Percentiles rank a stretch among this genome's conserved stretches.
These are phyloP conservation scores for Mucor plumbeus DNA, from an alignment of 371 early-diverging fungal genomes.

Conservation along the genomic window DNA sequence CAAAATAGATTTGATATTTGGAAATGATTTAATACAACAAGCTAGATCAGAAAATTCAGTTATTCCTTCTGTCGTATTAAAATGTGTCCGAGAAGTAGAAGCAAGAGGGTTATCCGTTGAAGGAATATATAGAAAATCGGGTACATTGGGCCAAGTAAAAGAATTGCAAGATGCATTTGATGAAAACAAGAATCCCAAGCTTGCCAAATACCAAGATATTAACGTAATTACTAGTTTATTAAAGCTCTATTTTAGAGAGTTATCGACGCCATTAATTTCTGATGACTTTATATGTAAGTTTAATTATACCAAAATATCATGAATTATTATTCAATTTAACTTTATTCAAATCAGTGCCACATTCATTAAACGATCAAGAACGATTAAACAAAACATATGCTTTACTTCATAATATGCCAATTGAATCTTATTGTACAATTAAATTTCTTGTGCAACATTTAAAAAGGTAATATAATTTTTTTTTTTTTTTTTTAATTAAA, in stretches of 20 bases:
- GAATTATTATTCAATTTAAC: neutral
- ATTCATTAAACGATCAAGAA: slow-evolving; percentile 22
- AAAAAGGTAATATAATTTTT: slow-evolving; percentile 27
- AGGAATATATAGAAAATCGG: slow-evolving; percentile 93
- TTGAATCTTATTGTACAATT: slow-evolving; percentile 47
- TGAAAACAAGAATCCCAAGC: slow-evolving; percentile 40
- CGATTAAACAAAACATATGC: slow-evolving; percentile 23
- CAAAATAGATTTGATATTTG: slow-evolving; percentile 23
- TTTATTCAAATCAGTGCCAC: slow-evolving; percentile 5
- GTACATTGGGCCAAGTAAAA: slow-evolving; percentile 78
- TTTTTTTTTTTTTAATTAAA: neutral
- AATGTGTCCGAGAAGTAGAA: slow-evolving; percentile 29
- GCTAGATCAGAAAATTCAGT: slow-evolving; percentile 18
- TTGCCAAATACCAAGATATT: slow-evolving; percentile 63
- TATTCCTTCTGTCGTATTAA: slow-evolving; percentile 21
- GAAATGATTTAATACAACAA: slow-evolving; percentile 27
- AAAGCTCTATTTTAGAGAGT: slow-evolving; percentile 90
- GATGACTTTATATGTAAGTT: slow-evolving; percentile 62
- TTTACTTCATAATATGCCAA: slow-evolving; percentile 40
- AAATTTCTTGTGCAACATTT: slow-evolving; percentile 46
- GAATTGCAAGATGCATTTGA: slow-evolving; percentile 60
- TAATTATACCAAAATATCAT: neutral
- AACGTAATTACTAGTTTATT: slow-evolving; percentile 85
- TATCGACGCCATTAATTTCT: slow-evolving; percentile 90
- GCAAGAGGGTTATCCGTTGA: slow-evolving; percentile 26